Percentiles rank a stretch among this genome's conserved stretches.
phyloP scores from a whole-genome alignment of 2,329 filamentous ascomycete species.

The Arthrobotrys sinensis region DNA sequence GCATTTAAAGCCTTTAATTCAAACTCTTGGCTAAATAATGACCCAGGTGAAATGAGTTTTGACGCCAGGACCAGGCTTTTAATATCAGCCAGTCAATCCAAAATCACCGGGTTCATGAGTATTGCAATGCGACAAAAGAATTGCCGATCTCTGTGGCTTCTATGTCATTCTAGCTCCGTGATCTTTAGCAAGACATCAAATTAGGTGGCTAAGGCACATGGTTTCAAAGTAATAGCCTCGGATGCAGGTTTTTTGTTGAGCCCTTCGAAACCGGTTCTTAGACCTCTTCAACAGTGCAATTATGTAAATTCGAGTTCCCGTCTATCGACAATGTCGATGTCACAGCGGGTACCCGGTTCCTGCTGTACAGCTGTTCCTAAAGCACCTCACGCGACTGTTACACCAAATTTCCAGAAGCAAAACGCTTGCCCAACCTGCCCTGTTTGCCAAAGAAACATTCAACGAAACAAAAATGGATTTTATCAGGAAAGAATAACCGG shows the following conservation, averaged over 20 bases:
- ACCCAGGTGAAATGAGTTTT: neutral
- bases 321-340: neutral
- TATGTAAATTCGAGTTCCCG: neutral
- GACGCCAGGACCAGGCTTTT: conserved; percentile 13
- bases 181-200: neutral
- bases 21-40: neutral
- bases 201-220: conserved; percentile 3
- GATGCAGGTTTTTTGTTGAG: conserved; percentile 17
- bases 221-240: neutral
- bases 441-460: conserved; percentile 7
- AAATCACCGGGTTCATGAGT: neutral
- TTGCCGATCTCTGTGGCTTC: conserved; percentile 15
- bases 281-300: conserved; percentile 2
- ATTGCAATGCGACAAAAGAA: neutral
- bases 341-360: neutral
- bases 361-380: neutral
- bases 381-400: neutral
- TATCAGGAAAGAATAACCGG: conserved; percentile 6
- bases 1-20: conserved; percentile 3
- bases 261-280: neutral
- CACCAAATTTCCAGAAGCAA: neutral
- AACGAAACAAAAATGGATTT: conserved; percentile 3
- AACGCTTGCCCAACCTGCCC: neutral
- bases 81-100: conserved; percentile 12
- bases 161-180: conserved; percentile 12